A percentile compares a stretch with the other conserved stretches of the same genome.
Conservation (phyloP, 257 asterid species). For the Hygrophila difformis region DNA sequence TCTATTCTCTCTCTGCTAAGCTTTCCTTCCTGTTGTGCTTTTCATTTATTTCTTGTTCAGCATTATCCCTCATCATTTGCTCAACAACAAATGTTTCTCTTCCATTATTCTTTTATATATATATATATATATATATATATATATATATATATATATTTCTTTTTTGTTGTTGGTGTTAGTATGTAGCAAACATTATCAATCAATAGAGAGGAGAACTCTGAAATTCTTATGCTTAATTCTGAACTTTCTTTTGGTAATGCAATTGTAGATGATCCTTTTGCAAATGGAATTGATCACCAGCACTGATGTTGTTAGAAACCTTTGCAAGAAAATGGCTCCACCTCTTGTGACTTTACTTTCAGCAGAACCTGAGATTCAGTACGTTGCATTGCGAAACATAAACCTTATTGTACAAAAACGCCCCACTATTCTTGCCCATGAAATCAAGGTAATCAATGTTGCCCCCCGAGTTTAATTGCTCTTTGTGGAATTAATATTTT, state of each 20-base stretch:
- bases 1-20: constrained; percentile 4
- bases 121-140: too few relatives aligned
- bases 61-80: constrained; percentile 1
- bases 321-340: constrained; percentile 99
- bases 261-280: constrained; percentile 88
- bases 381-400: constrained; percentile 90
- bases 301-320: constrained; percentile 95
- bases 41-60: not conserved
- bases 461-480: too few relatives aligned
- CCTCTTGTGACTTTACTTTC: constrained; percentile 97
- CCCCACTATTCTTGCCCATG: constrained; percentile 97
- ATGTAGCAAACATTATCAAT: too few relatives aligned
- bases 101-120: too few relatives aligned
- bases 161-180: too few relatives aligned
- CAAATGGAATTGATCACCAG: constrained; percentile 99
- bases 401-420: constrained; percentile 94
- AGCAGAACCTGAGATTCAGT: constrained; percentile 94
- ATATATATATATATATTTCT: too few relatives aligned
- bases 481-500: too few relatives aligned
- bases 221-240: too few relatives aligned
- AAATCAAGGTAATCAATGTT: constrained; percentile 59
- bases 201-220: too few relatives aligned
- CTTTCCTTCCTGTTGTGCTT: not conserved
- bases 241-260: constrained; percentile 16
- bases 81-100: not conserved